These are phyloP conservation scores for Microsporum audouinii DNA, from an alignment of 2,329 filamentous ascomycete genomes.

Conservation along the genomic window DNA sequence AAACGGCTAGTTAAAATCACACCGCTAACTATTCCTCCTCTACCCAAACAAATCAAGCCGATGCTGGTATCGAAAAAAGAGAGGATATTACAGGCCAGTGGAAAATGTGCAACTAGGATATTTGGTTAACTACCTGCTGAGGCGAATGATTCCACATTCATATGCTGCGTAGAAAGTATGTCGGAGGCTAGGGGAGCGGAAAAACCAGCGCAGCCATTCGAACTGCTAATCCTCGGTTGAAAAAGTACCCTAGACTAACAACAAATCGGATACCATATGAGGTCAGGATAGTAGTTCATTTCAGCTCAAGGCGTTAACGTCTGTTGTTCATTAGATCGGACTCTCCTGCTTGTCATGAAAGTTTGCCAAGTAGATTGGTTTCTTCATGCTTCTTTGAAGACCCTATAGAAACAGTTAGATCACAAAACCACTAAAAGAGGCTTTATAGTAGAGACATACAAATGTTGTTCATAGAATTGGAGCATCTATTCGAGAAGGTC, in stretches of 20 bases:
- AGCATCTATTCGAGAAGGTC: constrained; percentile 30
- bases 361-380: not conserved
- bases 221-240: not conserved
- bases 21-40: not conserved
- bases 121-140: not conserved
- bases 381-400: constrained; percentile 26
- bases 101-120: not conserved
- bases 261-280: not conserved
- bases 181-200: not conserved
- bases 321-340: not conserved
- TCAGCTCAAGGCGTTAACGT: not conserved
- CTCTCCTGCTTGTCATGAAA: not conserved
- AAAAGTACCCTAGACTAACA: not conserved
- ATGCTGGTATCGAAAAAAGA: not conserved
- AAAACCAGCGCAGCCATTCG: not conserved
- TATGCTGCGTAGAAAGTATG: not conserved
- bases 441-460: constrained; percentile 27
- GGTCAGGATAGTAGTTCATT: not conserved
- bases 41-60: not conserved
- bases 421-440: not conserved
- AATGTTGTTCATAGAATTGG: constrained; percentile 38
- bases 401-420: constrained; percentile 16
- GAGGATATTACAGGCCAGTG: not conserved
- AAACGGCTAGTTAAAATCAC: not conserved
- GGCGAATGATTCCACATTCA: not conserved